A percentile compares a stretch with the other conserved stretches of the same genome.
phyloP scores from a whole-genome alignment of 306 rosid species.

The Quercus parvula region DNA sequence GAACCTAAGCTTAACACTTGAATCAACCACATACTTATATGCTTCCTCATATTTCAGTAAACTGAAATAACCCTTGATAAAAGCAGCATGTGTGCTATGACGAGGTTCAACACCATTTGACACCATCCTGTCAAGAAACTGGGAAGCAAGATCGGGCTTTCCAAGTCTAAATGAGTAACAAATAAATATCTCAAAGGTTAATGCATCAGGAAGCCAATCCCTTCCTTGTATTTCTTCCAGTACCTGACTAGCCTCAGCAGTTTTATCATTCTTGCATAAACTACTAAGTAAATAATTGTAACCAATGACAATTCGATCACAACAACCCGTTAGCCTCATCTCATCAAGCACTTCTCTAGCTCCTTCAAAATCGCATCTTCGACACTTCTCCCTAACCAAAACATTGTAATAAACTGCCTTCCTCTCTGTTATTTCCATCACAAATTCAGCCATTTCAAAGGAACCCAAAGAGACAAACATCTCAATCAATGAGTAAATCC shows the following conservation, averaged over 20 bases:
- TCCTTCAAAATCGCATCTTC: constrained; percentile 41
- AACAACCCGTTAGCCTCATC: constrained; percentile 50
- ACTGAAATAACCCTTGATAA: constrained; percentile 60
- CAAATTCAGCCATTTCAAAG: constrained; percentile 44
- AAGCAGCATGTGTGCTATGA: constrained; percentile 48
- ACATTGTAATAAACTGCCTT: constrained; percentile 42
- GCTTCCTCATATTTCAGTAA: constrained; percentile 54
- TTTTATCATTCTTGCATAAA: constrained; percentile 44
- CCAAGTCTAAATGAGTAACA: constrained; percentile 32
- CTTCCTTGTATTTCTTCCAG: constrained; percentile 43
- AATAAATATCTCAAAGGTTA: constrained; percentile 53
- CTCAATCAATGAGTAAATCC: constrained; percentile 57
- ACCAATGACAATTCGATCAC: constrained; percentile 28
- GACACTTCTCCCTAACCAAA: constrained; percentile 49
- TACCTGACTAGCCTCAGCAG: constrained; percentile 36
- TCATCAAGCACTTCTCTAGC: constrained; percentile 42
- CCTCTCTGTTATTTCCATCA: constrained; percentile 40
- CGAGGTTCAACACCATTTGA: constrained; percentile 57
- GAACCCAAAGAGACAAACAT: constrained; percentile 41
- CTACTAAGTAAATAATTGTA: constrained; percentile 52
- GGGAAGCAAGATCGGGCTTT: constrained; percentile 37
- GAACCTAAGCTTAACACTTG: constrained; percentile 27
- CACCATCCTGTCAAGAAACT: constrained; percentile 53
- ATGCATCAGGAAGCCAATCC: constrained; percentile 37
- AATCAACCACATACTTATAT: constrained; percentile 42